Base-by-base conservation (phyloP, 2,329 filamentous ascomycete species). In the Stenocarpella maydis region DNA sequence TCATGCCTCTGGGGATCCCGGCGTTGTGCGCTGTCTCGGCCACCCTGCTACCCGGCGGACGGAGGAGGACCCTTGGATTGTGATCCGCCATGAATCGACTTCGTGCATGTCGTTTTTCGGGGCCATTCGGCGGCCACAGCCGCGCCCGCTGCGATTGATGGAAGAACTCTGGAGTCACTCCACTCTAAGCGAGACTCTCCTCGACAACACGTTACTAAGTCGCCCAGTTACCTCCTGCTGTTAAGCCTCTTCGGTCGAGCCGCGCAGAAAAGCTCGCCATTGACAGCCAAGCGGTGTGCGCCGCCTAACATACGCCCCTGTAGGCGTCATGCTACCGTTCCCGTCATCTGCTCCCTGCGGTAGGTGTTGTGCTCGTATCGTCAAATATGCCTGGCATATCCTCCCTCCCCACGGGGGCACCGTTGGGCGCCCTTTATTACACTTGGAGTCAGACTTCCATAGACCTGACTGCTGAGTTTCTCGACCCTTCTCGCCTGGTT, bases 161-260 rank as follows among this genome's bases (percentile, higher is more conserved):
- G 69, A 71, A 71, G 66, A 71, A 71, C 45, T 71, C 54, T 69
- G 66, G 69, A 69, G 66, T 71, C 69, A 71, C 69, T 69, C 69
- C 69, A 71, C 69, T 49, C 50, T 41, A 49, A 60, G 49, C 58
- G 58, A 63, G 67, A 63, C 67, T 58, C 39, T 63, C 43, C 65
- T 68, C 43, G 61, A 68, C 49, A 70, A 70, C 68, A 70, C 49
- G 69, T 68, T 70, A 64, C 65, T 54, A 45, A 54, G 41, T 52
- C 39, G 60, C 19, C 34, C 15, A 49, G 41, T 28, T 63, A 63
- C 58, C 58, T 63, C 43, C 14, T 63, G 28, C 58, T 63, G 58
- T 63, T 47, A 43, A 55, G 65, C 52, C 53, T 24, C 37, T 64
- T 45, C 54, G 31, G 65, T 70, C 69, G 4, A 50, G n/a, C 26